phyloP scores from a whole-genome alignment of 345 rosid genomes.

The Melaleuca alternifolia region DNA sequence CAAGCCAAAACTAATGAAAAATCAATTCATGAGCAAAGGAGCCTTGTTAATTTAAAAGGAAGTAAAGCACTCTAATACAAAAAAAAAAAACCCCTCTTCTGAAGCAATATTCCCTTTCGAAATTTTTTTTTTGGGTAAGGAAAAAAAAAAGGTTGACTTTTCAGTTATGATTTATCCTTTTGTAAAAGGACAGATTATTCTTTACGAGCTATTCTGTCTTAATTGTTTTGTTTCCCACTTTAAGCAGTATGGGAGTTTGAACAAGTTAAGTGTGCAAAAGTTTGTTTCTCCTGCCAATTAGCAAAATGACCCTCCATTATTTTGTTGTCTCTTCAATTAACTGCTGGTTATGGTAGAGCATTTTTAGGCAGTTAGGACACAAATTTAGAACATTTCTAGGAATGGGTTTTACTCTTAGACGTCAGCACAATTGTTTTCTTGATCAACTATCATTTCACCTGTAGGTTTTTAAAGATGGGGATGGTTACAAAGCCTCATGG shows the following conservation, averaged over 20 bases:
- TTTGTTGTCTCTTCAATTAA: neutral
- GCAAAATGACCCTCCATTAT: neutral
- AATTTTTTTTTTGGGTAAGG: too few relatives aligned
- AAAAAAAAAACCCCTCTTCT: neutral
- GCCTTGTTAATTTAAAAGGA: neutral
- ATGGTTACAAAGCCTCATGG: conserved; percentile 69
- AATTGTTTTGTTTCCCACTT: neutral
- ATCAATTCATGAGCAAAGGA: neutral
- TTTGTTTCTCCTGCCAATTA: neutral
- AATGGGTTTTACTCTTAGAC: neutral
- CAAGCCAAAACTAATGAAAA: neutral
- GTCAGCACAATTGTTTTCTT: neutral
- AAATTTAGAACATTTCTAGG: neutral
- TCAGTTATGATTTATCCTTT: neutral
- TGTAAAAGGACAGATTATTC: neutral
- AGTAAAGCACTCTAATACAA: neutral
- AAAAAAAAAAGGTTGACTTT: neutral
- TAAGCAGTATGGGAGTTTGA: neutral
- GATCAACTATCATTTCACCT: neutral
- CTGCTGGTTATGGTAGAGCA: neutral
- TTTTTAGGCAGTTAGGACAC: neutral
- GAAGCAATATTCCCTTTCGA: neutral
- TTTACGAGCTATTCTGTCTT: neutral
- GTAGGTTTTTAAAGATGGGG: conserved; percentile 75
- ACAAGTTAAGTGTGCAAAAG: neutral